Evolutionary conservation across 441 rosid species (phyloP).

Genomic region (Pelargonium fulgidum): DNA sequence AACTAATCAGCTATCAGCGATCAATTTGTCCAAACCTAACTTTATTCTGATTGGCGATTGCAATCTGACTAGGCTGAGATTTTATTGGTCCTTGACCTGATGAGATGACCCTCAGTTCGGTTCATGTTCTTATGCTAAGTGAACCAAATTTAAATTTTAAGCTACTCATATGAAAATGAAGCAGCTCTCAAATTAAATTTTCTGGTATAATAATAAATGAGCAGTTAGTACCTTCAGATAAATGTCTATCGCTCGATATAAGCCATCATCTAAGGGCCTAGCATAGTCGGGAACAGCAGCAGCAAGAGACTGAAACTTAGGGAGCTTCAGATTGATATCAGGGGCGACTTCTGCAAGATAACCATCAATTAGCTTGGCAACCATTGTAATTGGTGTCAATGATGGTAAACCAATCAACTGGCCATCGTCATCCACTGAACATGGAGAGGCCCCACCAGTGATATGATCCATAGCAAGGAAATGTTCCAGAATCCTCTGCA

Average conservation of each 20-base stretch:
- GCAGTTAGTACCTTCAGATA: slow-evolving; percentile 66
- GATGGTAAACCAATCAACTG: slow-evolving; percentile 80
- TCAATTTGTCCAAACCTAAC: no score
- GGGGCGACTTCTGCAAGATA: slow-evolving; percentile 96
- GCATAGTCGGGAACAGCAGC: slow-evolving; percentile 86
- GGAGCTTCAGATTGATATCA: slow-evolving; percentile 82
- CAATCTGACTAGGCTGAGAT: no score
- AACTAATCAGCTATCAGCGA: no score
- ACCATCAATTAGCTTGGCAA: slow-evolving; percentile 86
- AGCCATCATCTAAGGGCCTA: slow-evolving; percentile 91
- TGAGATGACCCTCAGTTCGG: no score
- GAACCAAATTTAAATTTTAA: no score
- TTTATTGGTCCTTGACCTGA: no score
- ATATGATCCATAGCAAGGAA: slow-evolving; percentile 78
- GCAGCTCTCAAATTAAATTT: no score
- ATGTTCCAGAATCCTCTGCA: slow-evolving; percentile 73
- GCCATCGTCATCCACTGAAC: slow-evolving; percentile 59
- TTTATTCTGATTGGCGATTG: no score
- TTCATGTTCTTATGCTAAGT: no score
- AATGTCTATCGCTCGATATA: slow-evolving; percentile 89
- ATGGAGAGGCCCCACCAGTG: slow-evolving; percentile 72
- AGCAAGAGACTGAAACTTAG: slow-evolving; percentile 84
- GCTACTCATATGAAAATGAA: no score
- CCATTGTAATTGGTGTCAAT: slow-evolving; percentile 68
- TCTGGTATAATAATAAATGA: background rate